phyloP scores from a whole-genome alignment of 305 asterid genomes.

The Solanum chacoense region DNA sequence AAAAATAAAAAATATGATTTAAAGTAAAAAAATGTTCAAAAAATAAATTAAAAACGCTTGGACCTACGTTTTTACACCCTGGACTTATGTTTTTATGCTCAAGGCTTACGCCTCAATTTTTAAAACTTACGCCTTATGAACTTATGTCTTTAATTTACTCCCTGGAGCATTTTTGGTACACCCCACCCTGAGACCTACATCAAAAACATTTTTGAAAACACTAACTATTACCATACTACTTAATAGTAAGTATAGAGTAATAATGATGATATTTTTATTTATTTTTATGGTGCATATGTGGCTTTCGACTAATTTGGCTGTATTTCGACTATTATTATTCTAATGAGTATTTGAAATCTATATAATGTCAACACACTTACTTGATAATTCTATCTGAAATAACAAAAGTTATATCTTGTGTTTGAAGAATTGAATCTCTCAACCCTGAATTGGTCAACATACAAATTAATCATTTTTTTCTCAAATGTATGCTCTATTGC shows the following conservation, averaged over 20 bases:
- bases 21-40: too few relatives aligned
- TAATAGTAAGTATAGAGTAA: not conserved
- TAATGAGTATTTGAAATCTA: not conserved
- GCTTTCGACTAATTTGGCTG: too few relatives aligned
- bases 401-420: not conserved
- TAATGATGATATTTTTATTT: not conserved
- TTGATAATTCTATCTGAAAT: not conserved
- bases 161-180: rapidly evolving
- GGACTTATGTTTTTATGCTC: too few relatives aligned
- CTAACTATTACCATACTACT: not conserved
- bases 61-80: too few relatives aligned
- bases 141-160: too few relatives aligned
- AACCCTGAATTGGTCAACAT: not conserved
- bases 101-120: too few relatives aligned
- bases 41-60: too few relatives aligned
- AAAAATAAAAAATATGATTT: too few relatives aligned
- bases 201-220: too few relatives aligned
- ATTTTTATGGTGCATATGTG: not conserved
- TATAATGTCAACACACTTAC: not conserved
- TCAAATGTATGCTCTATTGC: not conserved
- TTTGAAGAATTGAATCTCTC: not conserved
- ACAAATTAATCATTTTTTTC: not conserved
- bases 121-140: too few relatives aligned
- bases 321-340: too few relatives aligned
- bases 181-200: too few relatives aligned